These are phyloP conservation scores for Leccinum pachyderme DNA, from an alignment of 1,284 basidiomycete genomes.

Conservation along the genomic window DNA sequence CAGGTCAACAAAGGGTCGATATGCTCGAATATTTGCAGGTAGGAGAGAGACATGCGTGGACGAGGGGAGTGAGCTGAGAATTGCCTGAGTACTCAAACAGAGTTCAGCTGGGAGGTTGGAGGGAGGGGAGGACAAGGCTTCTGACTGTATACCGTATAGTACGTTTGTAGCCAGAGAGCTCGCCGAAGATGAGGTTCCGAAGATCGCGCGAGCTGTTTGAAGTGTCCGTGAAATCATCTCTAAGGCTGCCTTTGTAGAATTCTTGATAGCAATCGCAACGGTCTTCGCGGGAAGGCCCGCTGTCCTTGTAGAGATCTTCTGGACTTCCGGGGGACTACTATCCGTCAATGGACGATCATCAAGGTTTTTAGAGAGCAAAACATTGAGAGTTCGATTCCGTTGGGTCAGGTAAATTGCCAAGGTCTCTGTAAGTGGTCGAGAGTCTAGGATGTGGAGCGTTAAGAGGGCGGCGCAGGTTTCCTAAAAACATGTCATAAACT, in stretches of 20 bases:
- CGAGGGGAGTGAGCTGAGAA: constrained; percentile 67
- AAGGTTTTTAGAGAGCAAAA: constrained; percentile 41
- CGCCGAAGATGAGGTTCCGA: constrained; percentile 35
- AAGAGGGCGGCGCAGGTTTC: constrained; percentile 73
- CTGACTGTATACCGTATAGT: constrained; percentile 58
- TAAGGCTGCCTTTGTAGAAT: constrained; percentile 49
- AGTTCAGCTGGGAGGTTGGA: constrained; percentile 51
- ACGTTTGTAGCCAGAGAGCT: constrained; percentile 55
- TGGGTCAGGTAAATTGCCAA: constrained; percentile 70
- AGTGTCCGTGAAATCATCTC: constrained; percentile 58
- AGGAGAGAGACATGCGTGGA: constrained; percentile 69
- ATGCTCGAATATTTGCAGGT: constrained; percentile 59
- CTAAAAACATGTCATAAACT: constrained; percentile 36
- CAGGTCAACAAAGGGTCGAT: constrained; percentile 73
- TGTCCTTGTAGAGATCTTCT: constrained; percentile 18
- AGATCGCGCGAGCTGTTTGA: constrained; percentile 50
- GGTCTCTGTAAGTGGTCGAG: constrained; percentile 71
- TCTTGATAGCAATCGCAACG: constrained; percentile 38
- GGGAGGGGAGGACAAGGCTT: constrained; percentile 28
- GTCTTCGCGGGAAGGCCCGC: constrained; percentile 12
- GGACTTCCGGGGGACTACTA: constrained; percentile 32
- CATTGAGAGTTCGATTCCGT: constrained; percentile 63
- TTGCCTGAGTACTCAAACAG: constrained; percentile 56
- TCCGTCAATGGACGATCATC: constrained; percentile 27
- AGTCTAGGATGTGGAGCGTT: constrained; percentile 82